These are phyloP conservation scores for Colletotrichum gigasporum DNA, from an alignment of 2,329 filamentous ascomycete species.

Conservation along the genomic window DNA sequence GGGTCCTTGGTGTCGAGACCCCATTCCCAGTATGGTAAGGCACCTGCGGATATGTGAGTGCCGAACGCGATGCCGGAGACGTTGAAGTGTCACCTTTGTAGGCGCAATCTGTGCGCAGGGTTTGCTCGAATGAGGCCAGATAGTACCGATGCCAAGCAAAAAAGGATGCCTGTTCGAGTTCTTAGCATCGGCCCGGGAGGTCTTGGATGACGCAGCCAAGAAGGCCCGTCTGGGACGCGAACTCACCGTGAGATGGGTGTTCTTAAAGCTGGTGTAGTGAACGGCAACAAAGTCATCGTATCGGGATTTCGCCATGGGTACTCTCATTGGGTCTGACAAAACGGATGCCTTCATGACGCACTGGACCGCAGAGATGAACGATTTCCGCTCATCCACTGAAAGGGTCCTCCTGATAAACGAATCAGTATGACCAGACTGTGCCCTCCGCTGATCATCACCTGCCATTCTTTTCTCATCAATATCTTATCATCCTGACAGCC, in stretches of 20 bases:
- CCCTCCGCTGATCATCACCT: accelerated
- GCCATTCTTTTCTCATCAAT: conserved; percentile 23
- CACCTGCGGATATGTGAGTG: not conserved
- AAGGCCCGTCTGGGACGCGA: too few species aligned
- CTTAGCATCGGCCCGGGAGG: too few species aligned
- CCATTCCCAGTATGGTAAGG: conserved; percentile 34
- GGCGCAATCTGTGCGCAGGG: conserved; percentile 29
- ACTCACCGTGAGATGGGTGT: conserved; percentile 27
- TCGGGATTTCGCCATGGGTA: conserved; percentile 33
- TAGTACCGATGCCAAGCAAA: conserved; percentile 34
- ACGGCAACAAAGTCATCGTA: conserved; percentile 36
- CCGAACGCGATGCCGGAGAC: accelerated
- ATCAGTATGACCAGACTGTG: too few species aligned
- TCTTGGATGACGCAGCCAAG: not conserved
- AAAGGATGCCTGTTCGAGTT: conserved; percentile 8
- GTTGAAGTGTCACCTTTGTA: conserved; percentile 28
- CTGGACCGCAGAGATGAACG: conserved; percentile 39
- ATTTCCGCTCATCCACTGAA: conserved; percentile 32
- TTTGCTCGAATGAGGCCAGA: conserved; percentile 25
- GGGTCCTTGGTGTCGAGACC: conserved; percentile 36
- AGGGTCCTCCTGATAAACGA: conserved; percentile 32
- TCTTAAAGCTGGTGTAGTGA: conserved; percentile 25
- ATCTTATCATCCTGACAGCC: not conserved
- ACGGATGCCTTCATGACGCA: conserved; percentile 38
- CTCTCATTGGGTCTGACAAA: not conserved